Base-by-base conservation (phyloP, 2,329 filamentous ascomycete species). In the Aureobasidium sp. region DNA sequence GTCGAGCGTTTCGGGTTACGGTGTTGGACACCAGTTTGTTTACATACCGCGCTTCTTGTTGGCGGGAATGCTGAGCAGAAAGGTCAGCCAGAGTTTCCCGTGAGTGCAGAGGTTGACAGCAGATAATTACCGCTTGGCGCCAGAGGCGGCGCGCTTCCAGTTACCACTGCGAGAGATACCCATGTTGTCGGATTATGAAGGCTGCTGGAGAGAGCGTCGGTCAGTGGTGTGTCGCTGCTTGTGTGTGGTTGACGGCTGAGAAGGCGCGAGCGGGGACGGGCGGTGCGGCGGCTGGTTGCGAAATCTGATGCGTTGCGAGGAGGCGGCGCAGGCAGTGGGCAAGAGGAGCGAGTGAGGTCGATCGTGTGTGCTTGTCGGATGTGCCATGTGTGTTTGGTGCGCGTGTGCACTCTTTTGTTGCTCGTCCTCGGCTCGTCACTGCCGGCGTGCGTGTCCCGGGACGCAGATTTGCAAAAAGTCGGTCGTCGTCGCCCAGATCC, bases 161-260 rank as follows among this genome's bases (percentile, higher is more conserved):
- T 93, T 90, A 76, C 90, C 95, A 81, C 97, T 91, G 81, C 93
- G 88, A 79, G 91, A 96, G 81, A 98, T 97, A 98, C 93, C 74
- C 74, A 77, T 77, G 68, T 67, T 75, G 75, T 72, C 73, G 69
- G 63, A 68, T 65, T 65, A 67, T 70, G 69, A 74, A 70, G 69
- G 70, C 60, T 61, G 62, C 64, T 65, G 57, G 38, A 39, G 32
- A 37, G 37, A 22, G 45, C 32, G 37, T 19, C 6, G 47, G 48
- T 51, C 48, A 51, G 48, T 41, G 25, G 40, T 11, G 5, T 32
- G 48, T 39, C 24, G n/a, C 16, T 11, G 35, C n/a, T 11, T 24
- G 3, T 3, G 8, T 17, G 27, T 35, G 25, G 3, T 19, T 19
- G 37, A 41, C 16, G 37, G 37, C 27, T 17, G 48, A 41, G 37